Evolutionary conservation across 2,329 filamentous ascomycete genomes (phyloP).

Genomic region (Fusarium torreyae): DNA sequence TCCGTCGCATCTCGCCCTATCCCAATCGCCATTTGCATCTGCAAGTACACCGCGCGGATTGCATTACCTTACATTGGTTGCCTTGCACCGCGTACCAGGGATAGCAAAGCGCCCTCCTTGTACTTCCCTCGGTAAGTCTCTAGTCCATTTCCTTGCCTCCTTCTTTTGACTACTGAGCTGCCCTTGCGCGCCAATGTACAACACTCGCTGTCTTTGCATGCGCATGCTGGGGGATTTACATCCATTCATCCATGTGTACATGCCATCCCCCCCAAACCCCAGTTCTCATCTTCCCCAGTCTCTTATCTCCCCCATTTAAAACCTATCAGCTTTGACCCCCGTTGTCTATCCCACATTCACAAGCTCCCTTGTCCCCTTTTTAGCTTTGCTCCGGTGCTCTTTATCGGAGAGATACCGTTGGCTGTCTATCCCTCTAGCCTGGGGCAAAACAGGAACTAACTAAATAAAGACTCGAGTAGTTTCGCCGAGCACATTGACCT

Average conservation of each 20-base stretch:
- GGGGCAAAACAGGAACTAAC: conserved; percentile 29
- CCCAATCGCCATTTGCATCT: conserved; percentile 22
- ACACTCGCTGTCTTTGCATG: conserved; percentile 21
- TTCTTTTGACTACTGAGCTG: conserved; percentile 5
- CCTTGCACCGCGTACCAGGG: conserved; percentile 35
- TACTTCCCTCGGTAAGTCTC: conserved; percentile 36
- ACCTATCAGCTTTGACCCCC: conserved; percentile 35
- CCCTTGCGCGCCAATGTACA: conserved; percentile 32
- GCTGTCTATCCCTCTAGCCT: conserved; percentile 20
- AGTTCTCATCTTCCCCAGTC: conserved; percentile 31
- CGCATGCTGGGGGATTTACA: conserved; percentile 14
- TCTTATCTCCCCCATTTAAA: conserved; percentile 44
- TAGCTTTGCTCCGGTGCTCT: conserved; percentile 28
- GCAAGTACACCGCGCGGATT: conserved; percentile 21
- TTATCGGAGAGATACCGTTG: conserved; percentile 39
- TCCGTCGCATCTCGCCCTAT: conserved; percentile 28
- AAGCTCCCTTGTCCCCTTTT: conserved; percentile 32
- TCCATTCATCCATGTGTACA: conserved; percentile 21
- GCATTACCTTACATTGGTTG: conserved; percentile 33
- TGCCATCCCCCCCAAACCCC: conserved; percentile 24
- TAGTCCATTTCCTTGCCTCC: conserved; percentile 14
- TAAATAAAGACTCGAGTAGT: conserved; percentile 29
- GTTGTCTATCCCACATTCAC: conserved; percentile 40
- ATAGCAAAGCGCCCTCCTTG: conserved; percentile 28
- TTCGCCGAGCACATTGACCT: conserved; percentile 10